Conservation (phyloP, 2,329 filamentous ascomycete genomes). For the Penicillium sumatraense region DNA sequence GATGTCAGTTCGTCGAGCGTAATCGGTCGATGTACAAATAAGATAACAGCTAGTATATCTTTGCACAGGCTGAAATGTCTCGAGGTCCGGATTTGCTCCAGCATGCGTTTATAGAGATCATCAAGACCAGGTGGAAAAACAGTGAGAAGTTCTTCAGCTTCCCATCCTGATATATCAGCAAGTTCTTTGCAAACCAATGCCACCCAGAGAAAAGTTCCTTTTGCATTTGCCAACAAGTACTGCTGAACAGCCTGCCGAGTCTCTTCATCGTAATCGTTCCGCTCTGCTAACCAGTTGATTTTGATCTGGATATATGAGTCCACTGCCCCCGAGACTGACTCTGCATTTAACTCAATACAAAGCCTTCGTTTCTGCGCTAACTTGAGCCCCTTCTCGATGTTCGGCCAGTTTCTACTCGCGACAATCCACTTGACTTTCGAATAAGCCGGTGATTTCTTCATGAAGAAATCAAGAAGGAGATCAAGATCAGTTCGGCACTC, state of each 20-base stretch:
- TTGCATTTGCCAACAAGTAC: background rate
- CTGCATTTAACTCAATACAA: conserved; percentile 5
- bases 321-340: conserved; percentile 2
- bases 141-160: background rate
- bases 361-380: background rate
- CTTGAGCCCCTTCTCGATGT: conserved; percentile 3
- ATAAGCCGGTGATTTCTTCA: background rate
- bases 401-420: conserved; percentile 2
- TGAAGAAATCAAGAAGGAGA: background rate
- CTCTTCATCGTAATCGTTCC: conserved; percentile 3
- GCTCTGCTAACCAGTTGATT: background rate
- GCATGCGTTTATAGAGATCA: background rate
- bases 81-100: background rate
- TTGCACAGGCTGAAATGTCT: background rate
- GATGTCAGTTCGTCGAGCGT: background rate
- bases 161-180: background rate
- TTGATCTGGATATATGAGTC: background rate
- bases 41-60: background rate
- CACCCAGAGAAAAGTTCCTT: conserved; percentile 33
- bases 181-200: background rate
- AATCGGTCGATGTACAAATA: background rate
- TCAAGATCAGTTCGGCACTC: background rate
- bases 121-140: background rate
- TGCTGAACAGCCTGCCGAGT: background rate
- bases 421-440: background rate